Evolutionary conservation across 257 asterid species (phyloP).

Genomic region (Lantana camara): DNA sequence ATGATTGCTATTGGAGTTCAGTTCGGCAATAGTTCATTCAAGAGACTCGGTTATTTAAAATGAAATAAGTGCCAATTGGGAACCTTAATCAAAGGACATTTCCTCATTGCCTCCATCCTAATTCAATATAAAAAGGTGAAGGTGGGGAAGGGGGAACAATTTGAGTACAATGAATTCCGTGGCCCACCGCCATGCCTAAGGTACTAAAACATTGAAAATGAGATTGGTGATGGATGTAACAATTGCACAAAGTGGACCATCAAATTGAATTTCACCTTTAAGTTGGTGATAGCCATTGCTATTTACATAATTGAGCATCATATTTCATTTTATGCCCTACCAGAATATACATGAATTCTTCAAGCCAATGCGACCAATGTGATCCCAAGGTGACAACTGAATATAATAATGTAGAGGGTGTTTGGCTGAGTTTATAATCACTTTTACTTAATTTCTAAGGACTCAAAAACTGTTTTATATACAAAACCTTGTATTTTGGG

Average conservation of each 20-base stretch:
- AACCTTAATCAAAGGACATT: slow-evolving; percentile 7
- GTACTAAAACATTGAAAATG: slow-evolving; percentile 14
- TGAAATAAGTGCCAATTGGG: not conserved
- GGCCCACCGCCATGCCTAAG: not conserved
- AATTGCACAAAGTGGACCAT: slow-evolving; percentile 27
- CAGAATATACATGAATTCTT: not conserved
- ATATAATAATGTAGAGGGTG: too few relatives aligned
- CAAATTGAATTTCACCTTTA: slow-evolving; percentile 17
- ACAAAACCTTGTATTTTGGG: too few relatives aligned
- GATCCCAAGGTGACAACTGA: too few relatives aligned
- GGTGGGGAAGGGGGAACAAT: not conserved
- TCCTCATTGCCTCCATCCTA: slow-evolving; percentile 11
- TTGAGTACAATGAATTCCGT: slow-evolving; percentile 17
- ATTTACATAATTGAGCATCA: not conserved
- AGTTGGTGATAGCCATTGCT: slow-evolving; percentile 6
- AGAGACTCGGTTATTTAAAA: not conserved
- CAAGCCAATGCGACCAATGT: too few relatives aligned
- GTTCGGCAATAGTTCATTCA: slow-evolving; percentile 28
- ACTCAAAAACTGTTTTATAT: too few relatives aligned
- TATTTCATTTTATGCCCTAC: slow-evolving; percentile 3
- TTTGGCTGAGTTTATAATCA: too few relatives aligned
- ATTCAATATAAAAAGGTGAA: slow-evolving; percentile 19
- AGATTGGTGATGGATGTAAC: slow-evolving; percentile 1
- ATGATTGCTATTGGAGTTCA: slow-evolving; percentile 4
- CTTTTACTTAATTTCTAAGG: too few relatives aligned